Conservation (phyloP, 164 flowering plant species). For the Tetrastigma voinierianum region DNA sequence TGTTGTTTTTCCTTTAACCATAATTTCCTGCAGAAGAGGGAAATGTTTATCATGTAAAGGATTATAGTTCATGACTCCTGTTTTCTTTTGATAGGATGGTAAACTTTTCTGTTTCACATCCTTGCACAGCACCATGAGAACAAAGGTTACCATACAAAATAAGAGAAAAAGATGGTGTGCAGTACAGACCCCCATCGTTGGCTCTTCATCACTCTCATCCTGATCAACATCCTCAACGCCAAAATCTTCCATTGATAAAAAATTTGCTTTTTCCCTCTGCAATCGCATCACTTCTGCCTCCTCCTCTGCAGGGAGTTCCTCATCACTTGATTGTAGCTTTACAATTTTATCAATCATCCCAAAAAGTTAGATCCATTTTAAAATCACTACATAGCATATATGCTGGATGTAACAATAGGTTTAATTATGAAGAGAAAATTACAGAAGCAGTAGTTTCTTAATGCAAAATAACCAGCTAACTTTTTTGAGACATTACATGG, state of each 20-base stretch:
- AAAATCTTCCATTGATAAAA: constrained; percentile 56
- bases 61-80: background rate
- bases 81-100: background rate
- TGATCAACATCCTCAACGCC: constrained; percentile 58
- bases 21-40: constrained; percentile 41
- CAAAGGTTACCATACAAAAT: background rate
- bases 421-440: background rate
- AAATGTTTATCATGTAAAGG: background rate
- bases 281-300: constrained; percentile 60
- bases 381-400: background rate
- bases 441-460: no score
- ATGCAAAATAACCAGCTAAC: background rate
- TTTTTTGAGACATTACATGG: background rate
- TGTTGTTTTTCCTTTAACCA: constrained; percentile 33
- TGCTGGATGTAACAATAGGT: background rate
- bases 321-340: constrained; percentile 71
- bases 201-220: constrained; percentile 54
- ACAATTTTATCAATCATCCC: constrained; percentile 2
- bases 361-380: constrained; percentile 5
- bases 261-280: constrained; percentile 51
- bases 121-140: background rate
- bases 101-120: background rate
- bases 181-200: constrained; percentile 52
- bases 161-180: background rate
- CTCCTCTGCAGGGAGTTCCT: constrained; percentile 63